Conservation (phyloP, 805 yeast genomes). For the Metschnikowia picachoensis region DNA sequence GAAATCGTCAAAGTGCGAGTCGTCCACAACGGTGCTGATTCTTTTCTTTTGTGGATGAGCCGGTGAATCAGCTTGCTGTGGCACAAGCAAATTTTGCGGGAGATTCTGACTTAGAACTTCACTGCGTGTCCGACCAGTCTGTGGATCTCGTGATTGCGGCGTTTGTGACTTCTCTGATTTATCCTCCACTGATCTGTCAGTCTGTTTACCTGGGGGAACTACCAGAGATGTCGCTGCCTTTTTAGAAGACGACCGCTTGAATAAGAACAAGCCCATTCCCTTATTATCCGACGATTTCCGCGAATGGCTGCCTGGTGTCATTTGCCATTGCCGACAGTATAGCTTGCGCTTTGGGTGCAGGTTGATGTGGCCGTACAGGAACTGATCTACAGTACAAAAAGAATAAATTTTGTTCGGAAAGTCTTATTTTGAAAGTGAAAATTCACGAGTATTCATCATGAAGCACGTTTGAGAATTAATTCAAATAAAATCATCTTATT, state of each 20-base stretch:
- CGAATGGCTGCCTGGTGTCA: too few relatives aligned
- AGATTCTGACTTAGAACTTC: not conserved
- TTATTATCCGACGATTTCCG: too few relatives aligned
- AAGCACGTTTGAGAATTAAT: too few relatives aligned
- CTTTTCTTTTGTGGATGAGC: slow-evolving; percentile 8
- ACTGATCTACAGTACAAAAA: too few relatives aligned
- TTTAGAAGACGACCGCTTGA: not conserved
- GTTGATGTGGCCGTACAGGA: too few relatives aligned
- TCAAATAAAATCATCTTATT: too few relatives aligned
- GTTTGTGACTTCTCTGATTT: not conserved
- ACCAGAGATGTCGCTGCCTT: not conserved
- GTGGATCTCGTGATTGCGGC: not conserved
- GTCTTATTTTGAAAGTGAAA: too few relatives aligned
- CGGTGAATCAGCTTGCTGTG: not conserved
- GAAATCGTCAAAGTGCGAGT: slow-evolving; percentile 16
- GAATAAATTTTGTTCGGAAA: too few relatives aligned
- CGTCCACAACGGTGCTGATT: slow-evolving; percentile 29
- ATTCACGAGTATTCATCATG: too few relatives aligned
- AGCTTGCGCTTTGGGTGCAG: too few relatives aligned
- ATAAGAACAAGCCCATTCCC: slow-evolving; percentile 6
- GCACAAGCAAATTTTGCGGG: not conserved
- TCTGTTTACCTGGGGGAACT: not conserved
- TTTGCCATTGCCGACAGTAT: too few relatives aligned
- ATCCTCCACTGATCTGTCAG: not conserved
- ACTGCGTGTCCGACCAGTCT: not conserved